Base-by-base conservation (phyloP, 768 basidiomycete species). In the Lentinula raphanica region DNA sequence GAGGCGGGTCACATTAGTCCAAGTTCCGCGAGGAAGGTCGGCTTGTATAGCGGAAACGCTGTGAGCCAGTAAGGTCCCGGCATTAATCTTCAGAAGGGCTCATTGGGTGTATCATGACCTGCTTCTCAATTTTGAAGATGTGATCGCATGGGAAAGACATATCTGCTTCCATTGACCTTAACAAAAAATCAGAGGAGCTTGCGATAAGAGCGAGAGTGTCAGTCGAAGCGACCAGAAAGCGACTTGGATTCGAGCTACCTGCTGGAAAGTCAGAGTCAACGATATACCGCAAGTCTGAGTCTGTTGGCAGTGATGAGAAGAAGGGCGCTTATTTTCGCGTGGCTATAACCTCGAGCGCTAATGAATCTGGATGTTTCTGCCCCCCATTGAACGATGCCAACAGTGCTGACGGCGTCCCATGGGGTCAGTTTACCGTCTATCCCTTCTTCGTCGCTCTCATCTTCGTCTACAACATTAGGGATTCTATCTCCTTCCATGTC, bases 371-470 rank as follows among this genome's bases (percentile, higher is more conserved):
- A 12, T 21, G 13, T 29, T n/a, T 35, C n/a, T n/a, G n/a, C 27
- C 17, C 19, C 49, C 19, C 21, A 29, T 12, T 49, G n/a, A 31
- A 29, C 49, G 36, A 53, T 38, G 51, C 35, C 51, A 25, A 53
- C 51, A 53, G 35, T 39, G 51, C 36, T 53, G 17, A 40, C 51
- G 51, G 51, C 51, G 32, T 53, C 51, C 36, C 25, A 56, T 45
- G 54, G 40, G 39, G 31, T 25, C 17, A 44, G 17, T 44, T 12
- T 54, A 23, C 39, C 38, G 17, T 56, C 54, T 12, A 56, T 56
- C 27, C 27, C 54, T 32, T 35, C 54, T 29, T 42, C 32, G 9
- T 53, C 50, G 25, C 23, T 48, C 32, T 53, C 50, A 15, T 53
- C 36, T 9, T 31, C 50, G 2, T 39, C 50, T 13, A 36, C 50